Conservation (phyloP, 1,284 basidiomycete genomes). For the Jaminaea rosea region DNA sequence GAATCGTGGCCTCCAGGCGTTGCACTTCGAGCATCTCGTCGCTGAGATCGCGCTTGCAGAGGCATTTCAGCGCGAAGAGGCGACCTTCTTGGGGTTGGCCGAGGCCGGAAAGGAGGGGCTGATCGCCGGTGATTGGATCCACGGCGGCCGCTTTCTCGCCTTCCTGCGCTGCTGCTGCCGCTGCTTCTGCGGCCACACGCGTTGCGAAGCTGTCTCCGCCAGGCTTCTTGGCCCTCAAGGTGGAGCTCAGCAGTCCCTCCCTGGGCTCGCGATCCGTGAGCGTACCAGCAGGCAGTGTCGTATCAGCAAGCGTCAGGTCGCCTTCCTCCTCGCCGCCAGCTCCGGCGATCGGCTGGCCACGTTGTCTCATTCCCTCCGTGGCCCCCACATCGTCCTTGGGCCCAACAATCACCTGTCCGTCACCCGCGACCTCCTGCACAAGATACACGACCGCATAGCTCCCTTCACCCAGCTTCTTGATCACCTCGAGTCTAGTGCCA, state of each 20-base stretch:
- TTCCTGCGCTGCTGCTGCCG: not conserved
- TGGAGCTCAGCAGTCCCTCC: not conserved
- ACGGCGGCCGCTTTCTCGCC: not conserved
- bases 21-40: conserved; percentile 41
- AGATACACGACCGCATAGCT: conserved; percentile 46
- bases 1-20: conserved; percentile 64
- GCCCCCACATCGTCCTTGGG: not conserved
- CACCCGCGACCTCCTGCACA: conserved; percentile 27
- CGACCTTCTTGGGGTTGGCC: conserved; percentile 2
- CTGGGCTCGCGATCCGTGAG: not conserved
- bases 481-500: conserved; percentile 32
- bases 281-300: conserved; percentile 3
- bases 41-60: conserved; percentile 57
- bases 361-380: not conserved
- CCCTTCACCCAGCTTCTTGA: conserved; percentile 40
- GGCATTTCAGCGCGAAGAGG: conserved; percentile 86
- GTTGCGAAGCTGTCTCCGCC: not conserved
- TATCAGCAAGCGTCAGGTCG: not conserved
- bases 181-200: not conserved
- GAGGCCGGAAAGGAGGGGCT: not conserved
- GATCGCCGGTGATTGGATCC: not conserved
- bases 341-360: not conserved
- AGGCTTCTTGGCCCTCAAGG: not conserved
- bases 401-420: not conserved
- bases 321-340: not conserved